These are phyloP conservation scores for Carallia brachiata DNA, from an alignment of 345 rosid genomes.

Conservation along the genomic window DNA sequence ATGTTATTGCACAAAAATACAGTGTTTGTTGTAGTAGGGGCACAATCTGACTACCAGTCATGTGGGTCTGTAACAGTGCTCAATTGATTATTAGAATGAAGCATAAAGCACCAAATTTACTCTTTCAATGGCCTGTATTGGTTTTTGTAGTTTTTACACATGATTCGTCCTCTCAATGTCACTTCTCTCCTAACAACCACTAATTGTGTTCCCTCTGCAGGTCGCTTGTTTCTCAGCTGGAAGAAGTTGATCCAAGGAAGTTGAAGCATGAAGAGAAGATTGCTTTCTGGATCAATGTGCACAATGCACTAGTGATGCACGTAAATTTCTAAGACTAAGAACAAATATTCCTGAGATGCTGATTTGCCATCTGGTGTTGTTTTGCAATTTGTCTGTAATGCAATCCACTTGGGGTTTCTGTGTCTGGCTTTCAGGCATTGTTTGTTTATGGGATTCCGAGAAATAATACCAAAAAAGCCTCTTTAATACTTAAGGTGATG, in stretches of 20 bases:
- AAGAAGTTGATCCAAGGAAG: slow-evolving; percentile 56
- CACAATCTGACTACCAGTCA: too few relatives aligned
- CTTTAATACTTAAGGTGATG: slow-evolving; percentile 67
- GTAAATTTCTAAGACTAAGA: slow-evolving; percentile 37
- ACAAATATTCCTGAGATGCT: neutral
- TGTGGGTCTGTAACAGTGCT: too few relatives aligned
- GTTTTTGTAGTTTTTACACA: too few relatives aligned
- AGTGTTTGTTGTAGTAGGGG: too few relatives aligned
- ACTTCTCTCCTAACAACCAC: too few relatives aligned
- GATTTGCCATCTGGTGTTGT: neutral
- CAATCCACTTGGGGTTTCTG: neutral
- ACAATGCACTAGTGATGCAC: slow-evolving; percentile 93
- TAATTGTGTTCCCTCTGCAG: slow-evolving; percentile 31
- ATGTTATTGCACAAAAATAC: too few relatives aligned
- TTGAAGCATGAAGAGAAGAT: slow-evolving; percentile 76
- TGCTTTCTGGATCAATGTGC: slow-evolving; percentile 96
- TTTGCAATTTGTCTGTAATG: slow-evolving; percentile 1
- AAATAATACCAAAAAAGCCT: slow-evolving; percentile 57
- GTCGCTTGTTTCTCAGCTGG: slow-evolving; percentile 72
- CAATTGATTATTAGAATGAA: too few relatives aligned
- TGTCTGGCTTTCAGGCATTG: slow-evolving; percentile 49
- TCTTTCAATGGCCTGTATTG: too few relatives aligned
- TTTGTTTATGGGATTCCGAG: slow-evolving; percentile 71
- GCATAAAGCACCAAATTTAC: too few relatives aligned
- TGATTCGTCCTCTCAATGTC: too few relatives aligned